Percentiles rank a stretch among this genome's conserved stretches.
phyloP scores from a whole-genome alignment of 352 stramenopile genomes.

The Phytophthora idaei region DNA sequence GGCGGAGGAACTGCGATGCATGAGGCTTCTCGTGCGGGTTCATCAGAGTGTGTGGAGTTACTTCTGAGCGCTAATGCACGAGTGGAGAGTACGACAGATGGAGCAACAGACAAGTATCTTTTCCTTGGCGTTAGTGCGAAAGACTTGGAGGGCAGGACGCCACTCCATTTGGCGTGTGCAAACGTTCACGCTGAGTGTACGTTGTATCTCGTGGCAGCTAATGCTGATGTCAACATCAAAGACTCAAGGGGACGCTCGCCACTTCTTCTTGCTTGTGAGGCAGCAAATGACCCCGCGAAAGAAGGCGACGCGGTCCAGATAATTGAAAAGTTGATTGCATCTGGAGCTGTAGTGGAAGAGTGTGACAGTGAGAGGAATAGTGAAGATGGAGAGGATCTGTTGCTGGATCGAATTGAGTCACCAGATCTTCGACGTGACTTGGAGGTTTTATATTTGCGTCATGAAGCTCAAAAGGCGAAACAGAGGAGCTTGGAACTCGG shows the following conservation, averaged over 20 bases:
- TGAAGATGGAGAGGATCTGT: slow-evolving; percentile 8
- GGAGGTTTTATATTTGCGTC: slow-evolving; percentile 60
- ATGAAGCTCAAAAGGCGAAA: slow-evolving; percentile 28
- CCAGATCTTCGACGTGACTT: slow-evolving; percentile 56
- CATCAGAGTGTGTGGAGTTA: slow-evolving; percentile 60
- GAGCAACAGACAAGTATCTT: slow-evolving; percentile 35
- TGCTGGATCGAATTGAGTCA: slow-evolving; percentile 59
- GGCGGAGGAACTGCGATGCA: slow-evolving; percentile 63
- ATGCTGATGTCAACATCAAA: slow-evolving; percentile 44
- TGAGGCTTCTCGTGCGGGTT: slow-evolving; percentile 49
- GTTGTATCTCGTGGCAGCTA: slow-evolving; percentile 67
- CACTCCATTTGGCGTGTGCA: slow-evolving; percentile 60
- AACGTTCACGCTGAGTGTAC: slow-evolving; percentile 48
- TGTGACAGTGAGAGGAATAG: not conserved
- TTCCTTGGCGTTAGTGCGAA: slow-evolving; percentile 59
- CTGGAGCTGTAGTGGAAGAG: slow-evolving; percentile 41
- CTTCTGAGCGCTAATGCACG: slow-evolving; percentile 62
- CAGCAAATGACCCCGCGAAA: slow-evolving; percentile 45
- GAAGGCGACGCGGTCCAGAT: slow-evolving; percentile 43
- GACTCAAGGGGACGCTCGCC: slow-evolving; percentile 41
- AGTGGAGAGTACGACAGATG: slow-evolving; percentile 19
- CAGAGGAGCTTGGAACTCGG: slow-evolving; percentile 19
- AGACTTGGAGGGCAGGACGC: slow-evolving; percentile 59
- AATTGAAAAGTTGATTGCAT: slow-evolving; percentile 53
- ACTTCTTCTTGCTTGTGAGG: slow-evolving; percentile 54